These are phyloP conservation scores for Clavaria fumosa DNA, from an alignment of 768 basidiomycete genomes.

Conservation along the genomic window DNA sequence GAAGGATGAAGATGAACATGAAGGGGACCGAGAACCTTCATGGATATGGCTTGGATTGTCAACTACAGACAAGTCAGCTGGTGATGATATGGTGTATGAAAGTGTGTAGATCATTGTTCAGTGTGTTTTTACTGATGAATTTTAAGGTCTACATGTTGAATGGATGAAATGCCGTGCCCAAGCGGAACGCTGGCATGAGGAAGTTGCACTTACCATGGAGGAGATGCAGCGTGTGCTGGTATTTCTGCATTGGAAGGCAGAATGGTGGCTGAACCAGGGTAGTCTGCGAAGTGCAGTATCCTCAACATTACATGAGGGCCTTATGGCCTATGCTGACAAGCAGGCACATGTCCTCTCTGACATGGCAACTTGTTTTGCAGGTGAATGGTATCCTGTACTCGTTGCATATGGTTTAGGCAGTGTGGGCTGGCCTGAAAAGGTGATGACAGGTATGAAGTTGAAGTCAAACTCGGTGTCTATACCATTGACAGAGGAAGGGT, in stretches of 20 bases:
- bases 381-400: neutral
- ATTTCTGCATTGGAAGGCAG: slow-evolving; percentile 5
- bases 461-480: too few relatives aligned
- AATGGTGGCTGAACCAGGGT: slow-evolving; percentile 5
- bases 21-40: slow-evolving; percentile 3
- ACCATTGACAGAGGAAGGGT: too few relatives aligned
- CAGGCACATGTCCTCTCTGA: slow-evolving; percentile 1
- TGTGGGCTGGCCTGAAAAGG: too few relatives aligned
- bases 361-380: slow-evolving; percentile 1
- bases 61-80: neutral
- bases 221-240: slow-evolving; percentile 6
- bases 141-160: slow-evolving; percentile 3
- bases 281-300: neutral
- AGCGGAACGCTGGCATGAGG: slow-evolving; percentile 5
- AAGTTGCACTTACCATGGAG: slow-evolving; percentile 2
- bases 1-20: slow-evolving; percentile 4
- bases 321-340: slow-evolving; percentile 6
- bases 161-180: slow-evolving; percentile 6
- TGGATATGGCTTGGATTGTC: slow-evolving; percentile 9
- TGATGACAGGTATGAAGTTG: too few relatives aligned
- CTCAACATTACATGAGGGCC: neutral
- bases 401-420: neutral
- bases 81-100: neutral
- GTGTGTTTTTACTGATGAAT: neutral
- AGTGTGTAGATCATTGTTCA: neutral